phyloP scores from a whole-genome alignment of 768 basidiomycete species.

The Naematelia encephala region DNA sequence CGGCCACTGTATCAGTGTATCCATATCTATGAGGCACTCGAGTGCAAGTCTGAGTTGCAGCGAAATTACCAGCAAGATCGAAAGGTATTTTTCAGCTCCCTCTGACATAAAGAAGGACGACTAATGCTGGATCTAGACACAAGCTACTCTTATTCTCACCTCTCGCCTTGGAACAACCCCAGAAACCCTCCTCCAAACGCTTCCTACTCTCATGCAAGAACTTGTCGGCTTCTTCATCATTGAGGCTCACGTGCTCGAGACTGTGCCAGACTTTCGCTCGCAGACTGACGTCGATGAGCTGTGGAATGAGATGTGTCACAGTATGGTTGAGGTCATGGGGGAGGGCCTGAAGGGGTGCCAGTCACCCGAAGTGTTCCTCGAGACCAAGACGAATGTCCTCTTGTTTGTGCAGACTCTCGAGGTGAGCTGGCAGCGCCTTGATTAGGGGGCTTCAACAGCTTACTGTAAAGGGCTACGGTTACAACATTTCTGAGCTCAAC shows the following conservation, averaged over 20 bases:
- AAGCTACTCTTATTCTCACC: constrained; percentile 90
- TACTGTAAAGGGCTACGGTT: constrained; percentile 70
- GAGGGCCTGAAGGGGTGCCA: constrained; percentile 67
- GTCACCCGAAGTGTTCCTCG: constrained; percentile 76
- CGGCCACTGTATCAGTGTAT: constrained; percentile 93
- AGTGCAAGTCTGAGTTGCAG: constrained; percentile 84
- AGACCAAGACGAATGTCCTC: constrained; percentile 76
- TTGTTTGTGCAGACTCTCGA: constrained; percentile 89
- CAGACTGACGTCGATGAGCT: constrained; percentile 87
- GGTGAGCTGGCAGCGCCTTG: constrained; percentile 54
- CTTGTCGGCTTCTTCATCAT: constrained; percentile 97
- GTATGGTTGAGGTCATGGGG: constrained; percentile 70
- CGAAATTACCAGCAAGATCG: constrained; percentile 95
- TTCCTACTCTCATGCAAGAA: constrained; percentile 79
- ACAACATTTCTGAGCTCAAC: constrained; percentile 77
- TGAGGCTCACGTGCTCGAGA: constrained; percentile 84
- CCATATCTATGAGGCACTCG: constrained; percentile 88
- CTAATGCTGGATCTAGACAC: constrained; percentile 60
- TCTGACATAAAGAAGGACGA: background rate
- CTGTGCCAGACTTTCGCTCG: constrained; percentile 84
- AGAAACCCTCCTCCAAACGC: constrained; percentile 52
- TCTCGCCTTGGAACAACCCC: constrained; percentile 48
- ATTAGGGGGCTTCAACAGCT: constrained; percentile 5
- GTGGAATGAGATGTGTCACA: constrained; percentile 79
- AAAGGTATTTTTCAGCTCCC: constrained; percentile 59